These are phyloP conservation scores for Rhodotorula sp. DNA, from an alignment of 1,284 basidiomycete genomes.

Conservation along the genomic window DNA sequence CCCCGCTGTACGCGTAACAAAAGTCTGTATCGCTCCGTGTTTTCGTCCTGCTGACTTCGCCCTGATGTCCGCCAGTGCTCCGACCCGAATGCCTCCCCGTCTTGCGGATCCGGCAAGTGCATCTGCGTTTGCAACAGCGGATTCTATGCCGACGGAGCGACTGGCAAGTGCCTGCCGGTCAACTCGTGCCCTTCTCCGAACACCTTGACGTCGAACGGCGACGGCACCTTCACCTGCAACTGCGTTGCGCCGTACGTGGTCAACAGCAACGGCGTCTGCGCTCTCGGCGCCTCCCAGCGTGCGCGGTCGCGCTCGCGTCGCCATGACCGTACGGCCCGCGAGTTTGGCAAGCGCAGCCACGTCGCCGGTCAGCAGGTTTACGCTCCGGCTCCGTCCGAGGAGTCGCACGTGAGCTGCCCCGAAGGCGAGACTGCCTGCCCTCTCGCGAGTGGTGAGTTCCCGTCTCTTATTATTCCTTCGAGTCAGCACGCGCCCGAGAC, in stretches of 20 bases:
- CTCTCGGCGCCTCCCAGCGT: slow-evolving; percentile 10
- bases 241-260: slow-evolving; percentile 19
- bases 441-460: slow-evolving; percentile 2
- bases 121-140: slow-evolving; percentile 26
- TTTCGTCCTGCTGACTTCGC: background rate
- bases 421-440: slow-evolving; percentile 29
- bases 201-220: background rate
- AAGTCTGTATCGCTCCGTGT: background rate
- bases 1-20: background rate
- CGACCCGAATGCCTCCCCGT: slow-evolving; percentile 7
- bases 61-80: slow-evolving; percentile 7
- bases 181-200: slow-evolving; percentile 13
- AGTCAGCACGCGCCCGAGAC: background rate
- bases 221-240: slow-evolving; percentile 1
- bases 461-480: background rate
- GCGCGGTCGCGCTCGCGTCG: slow-evolving; percentile 17
- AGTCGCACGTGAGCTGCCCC: slow-evolving; percentile 9
- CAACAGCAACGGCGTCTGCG: slow-evolving; percentile 17
- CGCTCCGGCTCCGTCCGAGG: slow-evolving; percentile 14
- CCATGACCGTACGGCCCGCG: slow-evolving; percentile 13
- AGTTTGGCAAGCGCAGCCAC: slow-evolving; percentile 7
- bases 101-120: slow-evolving; percentile 24
- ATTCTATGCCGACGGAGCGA: background rate
- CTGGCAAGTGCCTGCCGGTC: slow-evolving; percentile 13
- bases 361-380: slow-evolving; percentile 13